Base-by-base conservation (phyloP, 176 grass and related monocot genomes). In the Phyllostachys edulis region DNA sequence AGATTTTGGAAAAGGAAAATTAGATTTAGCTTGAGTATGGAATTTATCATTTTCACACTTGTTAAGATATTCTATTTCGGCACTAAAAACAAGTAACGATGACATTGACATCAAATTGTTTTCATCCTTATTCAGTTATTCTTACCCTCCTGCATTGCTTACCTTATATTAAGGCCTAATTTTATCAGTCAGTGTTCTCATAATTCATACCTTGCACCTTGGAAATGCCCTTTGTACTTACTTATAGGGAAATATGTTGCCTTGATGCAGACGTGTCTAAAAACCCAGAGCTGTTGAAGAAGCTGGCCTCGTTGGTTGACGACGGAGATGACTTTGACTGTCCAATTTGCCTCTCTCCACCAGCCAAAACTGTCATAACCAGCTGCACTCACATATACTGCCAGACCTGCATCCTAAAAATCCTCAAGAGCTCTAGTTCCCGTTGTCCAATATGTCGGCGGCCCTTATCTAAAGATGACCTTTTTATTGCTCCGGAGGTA, bases 301-400 rank as follows among this genome's bases (percentile, higher is more conserved):
- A 98, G 83, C 80, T 98, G 18, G 91, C 89, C 7, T 95, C 80
- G 17, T 75, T 98, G 84, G 90, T 93, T 61, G 87, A 92, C 52
- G 96, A 98, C 61, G 93, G 96, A 87, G 96, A 98, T 71, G 96
- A 98, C 80, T 98, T 98, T 2, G 93, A 95, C 47, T 98, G 96
- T 80, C 96, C 96, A 29, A 87, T 98, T 65, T 98, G 96, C 83
- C 88, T 98, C 49, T 93, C 85, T 78, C 96, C 96, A 56, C 96
- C 96, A 47, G 70, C 73, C 24, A 95, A 87, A 92, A 92, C 89
- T 47, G 67, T 95, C 29, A 95, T 98, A 82, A 98, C 96, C n/a
- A 89, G 82, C 46, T 95, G 96, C 83, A 77, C 87, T 63, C 96
- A 98, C 68, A 92, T 98, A 80, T 98, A 95, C 75, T 98, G 96